Evolutionary conservation across 177 flowering plant species (phyloP).

Genomic region (Tripterygium wilfordii): DNA sequence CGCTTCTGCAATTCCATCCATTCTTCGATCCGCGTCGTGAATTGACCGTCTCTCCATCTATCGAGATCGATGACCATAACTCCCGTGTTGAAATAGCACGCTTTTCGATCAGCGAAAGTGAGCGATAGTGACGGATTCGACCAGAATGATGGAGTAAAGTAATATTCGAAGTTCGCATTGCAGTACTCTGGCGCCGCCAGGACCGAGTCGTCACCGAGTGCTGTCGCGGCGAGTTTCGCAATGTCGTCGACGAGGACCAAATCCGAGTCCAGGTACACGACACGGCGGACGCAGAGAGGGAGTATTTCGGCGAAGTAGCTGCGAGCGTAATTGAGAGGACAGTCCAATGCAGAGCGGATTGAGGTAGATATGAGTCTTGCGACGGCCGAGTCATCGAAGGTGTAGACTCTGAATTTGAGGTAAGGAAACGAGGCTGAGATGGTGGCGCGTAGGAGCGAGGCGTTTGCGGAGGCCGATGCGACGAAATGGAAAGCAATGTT

Average conservation of each 20-base stretch:
- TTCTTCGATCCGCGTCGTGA: constrained; percentile 34
- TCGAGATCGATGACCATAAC: constrained; percentile 51
- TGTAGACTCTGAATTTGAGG: constrained; percentile 54
- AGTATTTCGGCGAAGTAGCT: constrained; percentile 61
- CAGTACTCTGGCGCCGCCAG: constrained; percentile 72
- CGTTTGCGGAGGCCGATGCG: constrained; percentile 45
- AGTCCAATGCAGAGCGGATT: constrained; percentile 60
- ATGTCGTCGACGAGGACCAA: constrained; percentile 65
- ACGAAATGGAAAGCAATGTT: constrained; percentile 84
- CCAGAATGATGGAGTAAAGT: constrained; percentile 64
- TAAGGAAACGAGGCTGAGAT: constrained; percentile 73
- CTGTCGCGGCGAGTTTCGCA: constrained; percentile 19
- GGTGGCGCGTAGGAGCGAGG: constrained; percentile 39
- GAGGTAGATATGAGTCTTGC: constrained; percentile 46
- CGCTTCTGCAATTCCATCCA: constrained; percentile 70
- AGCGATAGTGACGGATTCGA: constrained; percentile 24
- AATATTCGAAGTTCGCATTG: constrained; percentile 60
- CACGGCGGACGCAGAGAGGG: constrained; percentile 35
- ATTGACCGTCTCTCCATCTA: constrained; percentile 42
- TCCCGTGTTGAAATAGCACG: constrained; percentile 31
- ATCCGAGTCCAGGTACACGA: constrained; percentile 72
- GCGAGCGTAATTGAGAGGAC: constrained; percentile 72
- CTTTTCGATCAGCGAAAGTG: constrained; percentile 22
- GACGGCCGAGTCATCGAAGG: constrained; percentile 40
- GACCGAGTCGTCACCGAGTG: neutral